Percentiles rank a stretch among this genome's conserved stretches.
Evolutionary conservation across 768 basidiomycete genomes (phyloP).

Genomic region (Termitomyces eurrhizus): DNA sequence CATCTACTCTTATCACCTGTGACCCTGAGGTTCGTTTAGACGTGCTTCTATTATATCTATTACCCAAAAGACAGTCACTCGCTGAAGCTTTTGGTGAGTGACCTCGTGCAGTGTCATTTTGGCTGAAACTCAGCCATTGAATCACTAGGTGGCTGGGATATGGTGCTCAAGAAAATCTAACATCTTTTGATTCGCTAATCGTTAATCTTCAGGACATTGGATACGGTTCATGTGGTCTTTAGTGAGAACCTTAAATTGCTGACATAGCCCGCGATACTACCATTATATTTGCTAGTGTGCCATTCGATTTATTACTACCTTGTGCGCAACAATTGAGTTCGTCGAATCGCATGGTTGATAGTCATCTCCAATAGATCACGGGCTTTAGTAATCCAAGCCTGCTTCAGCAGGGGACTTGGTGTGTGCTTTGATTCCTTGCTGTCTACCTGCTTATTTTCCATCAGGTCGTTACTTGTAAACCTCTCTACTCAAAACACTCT

Average conservation of each 20-base stretch:
- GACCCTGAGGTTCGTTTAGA: slow-evolving; percentile 18
- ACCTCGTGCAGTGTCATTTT: background rate
- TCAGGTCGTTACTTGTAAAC: slow-evolving; percentile 34
- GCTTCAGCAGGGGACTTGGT: slow-evolving; percentile 37
- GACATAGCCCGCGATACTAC: background rate
- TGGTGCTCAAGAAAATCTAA: slow-evolving; percentile 22
- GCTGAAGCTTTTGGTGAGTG: slow-evolving; percentile 33
- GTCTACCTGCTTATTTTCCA: background rate
- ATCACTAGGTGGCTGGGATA: slow-evolving; percentile 27
- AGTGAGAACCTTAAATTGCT: slow-evolving; percentile 23
- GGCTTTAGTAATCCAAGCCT: slow-evolving; percentile 28
- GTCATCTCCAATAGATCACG: slow-evolving; percentile 26
- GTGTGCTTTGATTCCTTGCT: slow-evolving; percentile 5
- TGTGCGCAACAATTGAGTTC: slow-evolving; percentile 20
- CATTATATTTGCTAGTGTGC: slow-evolving; percentile 28
- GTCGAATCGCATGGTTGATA: background rate
- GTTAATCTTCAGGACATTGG: slow-evolving; percentile 28
- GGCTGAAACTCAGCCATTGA: background rate
- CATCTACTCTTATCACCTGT: background rate
- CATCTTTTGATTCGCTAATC: background rate
- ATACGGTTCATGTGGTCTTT: slow-evolving; percentile 36
- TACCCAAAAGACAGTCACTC: slow-evolving; percentile 32
- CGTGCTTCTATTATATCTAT: slow-evolving; percentile 38
- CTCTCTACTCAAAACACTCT: background rate
- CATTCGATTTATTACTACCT: slow-evolving; percentile 40